Evolutionary conservation across 2,329 filamentous ascomycete genomes (phyloP).

Genomic region (Pseudogymnoascus sp.): DNA sequence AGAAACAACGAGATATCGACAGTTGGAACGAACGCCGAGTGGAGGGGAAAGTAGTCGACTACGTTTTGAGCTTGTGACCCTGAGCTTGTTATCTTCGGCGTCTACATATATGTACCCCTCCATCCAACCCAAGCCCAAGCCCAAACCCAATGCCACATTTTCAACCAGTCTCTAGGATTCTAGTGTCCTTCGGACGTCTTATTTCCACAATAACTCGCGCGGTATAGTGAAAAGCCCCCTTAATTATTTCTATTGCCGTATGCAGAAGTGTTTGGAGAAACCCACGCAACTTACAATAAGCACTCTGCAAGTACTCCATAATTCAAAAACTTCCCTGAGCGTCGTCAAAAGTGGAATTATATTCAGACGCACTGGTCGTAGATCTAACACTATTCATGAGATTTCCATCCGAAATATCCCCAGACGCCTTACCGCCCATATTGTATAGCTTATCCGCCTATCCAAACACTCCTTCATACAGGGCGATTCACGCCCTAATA

Average conservation of each 20-base stretch:
- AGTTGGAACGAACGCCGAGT: neutral
- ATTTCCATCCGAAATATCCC: neutral
- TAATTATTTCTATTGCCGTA: neutral
- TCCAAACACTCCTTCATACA: neutral
- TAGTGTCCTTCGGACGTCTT: neutral
- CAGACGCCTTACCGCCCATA: neutral
- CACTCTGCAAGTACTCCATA: neutral
- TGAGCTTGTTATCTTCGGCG: neutral
- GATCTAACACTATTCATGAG: neutral
- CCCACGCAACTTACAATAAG: neutral
- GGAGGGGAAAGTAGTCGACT: neutral
- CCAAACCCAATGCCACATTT: neutral
- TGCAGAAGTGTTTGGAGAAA: too few species aligned
- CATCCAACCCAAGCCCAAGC: neutral
- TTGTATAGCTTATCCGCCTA: neutral
- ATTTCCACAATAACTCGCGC: neutral
- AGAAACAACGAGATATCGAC: neutral
- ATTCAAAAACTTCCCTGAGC: neutral
- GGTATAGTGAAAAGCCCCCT: neutral
- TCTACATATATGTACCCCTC: neutral
- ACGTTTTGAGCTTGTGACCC: neutral
- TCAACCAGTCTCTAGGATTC: neutral
- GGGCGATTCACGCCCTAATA: neutral
- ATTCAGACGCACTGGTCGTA: neutral
- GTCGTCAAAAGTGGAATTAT: slow-evolving; percentile 2